phyloP scores from a whole-genome alignment of 106 monocot genomes.

The Dactylorhiza incarnata region DNA sequence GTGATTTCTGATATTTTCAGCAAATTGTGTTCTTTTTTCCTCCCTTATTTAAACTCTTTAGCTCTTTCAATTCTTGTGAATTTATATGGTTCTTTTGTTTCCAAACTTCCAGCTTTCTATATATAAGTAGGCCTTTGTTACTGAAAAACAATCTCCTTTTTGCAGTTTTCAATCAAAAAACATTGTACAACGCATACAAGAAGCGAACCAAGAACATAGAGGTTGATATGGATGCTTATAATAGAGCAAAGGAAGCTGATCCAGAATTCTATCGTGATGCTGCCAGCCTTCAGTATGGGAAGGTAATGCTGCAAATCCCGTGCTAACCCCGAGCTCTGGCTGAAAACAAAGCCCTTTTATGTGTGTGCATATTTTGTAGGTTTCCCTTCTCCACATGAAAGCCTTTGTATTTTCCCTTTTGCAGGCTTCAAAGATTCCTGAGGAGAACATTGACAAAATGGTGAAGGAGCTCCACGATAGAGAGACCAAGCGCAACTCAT shows the following conservation, averaged over 20 bases:
- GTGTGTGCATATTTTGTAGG: background rate
- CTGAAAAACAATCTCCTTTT: background rate
- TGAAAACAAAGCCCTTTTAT: background rate
- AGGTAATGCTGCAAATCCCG: constrained; percentile 24
- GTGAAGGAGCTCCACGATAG: constrained; percentile 83
- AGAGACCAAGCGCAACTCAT: constrained; percentile 61
- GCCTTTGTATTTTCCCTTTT: background rate
- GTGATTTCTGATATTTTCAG: background rate
- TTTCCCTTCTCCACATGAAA: background rate
- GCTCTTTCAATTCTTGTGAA: background rate
- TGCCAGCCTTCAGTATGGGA: constrained; percentile 96
- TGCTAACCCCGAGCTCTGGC: too few relatives aligned
- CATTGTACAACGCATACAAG: constrained; percentile 86
- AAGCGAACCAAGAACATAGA: constrained; percentile 86
- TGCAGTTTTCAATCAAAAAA: constrained; percentile 96
- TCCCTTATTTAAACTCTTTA: background rate
- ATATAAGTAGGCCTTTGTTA: background rate
- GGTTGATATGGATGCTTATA: constrained; percentile 88
- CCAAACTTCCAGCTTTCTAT: background rate
- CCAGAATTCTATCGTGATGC: constrained; percentile 94
- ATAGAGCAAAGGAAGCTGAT: constrained; percentile 85
- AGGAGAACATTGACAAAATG: constrained; percentile 87
- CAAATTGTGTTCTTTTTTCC: background rate
- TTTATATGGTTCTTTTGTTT: background rate
- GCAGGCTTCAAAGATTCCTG: constrained; percentile 51